Evolutionary conservation across 345 rosid species (phyloP).

Genomic region (Clarkia xantiana): DNA sequence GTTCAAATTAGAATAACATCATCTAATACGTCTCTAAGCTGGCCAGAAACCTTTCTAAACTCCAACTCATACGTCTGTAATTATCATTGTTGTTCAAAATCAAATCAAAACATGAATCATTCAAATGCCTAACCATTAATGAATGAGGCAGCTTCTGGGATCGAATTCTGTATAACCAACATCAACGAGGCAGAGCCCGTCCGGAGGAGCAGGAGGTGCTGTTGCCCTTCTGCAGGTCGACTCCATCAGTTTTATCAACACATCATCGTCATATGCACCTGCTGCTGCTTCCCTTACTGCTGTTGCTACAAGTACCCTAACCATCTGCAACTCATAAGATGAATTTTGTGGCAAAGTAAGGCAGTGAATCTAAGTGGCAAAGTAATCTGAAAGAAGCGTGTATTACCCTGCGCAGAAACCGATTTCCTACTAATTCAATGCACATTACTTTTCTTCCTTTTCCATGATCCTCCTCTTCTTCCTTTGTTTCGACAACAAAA

Average conservation of each 20-base stretch:
- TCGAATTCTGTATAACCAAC: constrained; percentile 70
- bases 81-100: too few species aligned
- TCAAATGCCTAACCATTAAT: constrained; percentile 6
- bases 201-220: constrained; percentile 89
- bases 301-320: constrained; percentile 83
- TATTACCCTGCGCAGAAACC: constrained; percentile 78
- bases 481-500: constrained; percentile 9
- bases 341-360: not conserved
- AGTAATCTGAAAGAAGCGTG: not conserved
- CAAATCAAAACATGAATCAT: too few species aligned
- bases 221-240: constrained; percentile 89
- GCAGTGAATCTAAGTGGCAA: too few species aligned
- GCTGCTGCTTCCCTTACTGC: constrained; percentile 89
- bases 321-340: constrained; percentile 37
- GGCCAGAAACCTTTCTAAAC: too few species aligned
- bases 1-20: too few species aligned
- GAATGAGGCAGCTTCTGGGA: constrained; percentile 39
- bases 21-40: too few species aligned
- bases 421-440: constrained; percentile 76
- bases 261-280: constrained; percentile 65
- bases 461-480: too few species aligned
- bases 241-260: constrained; percentile 52
- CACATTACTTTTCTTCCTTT: constrained; percentile 64
- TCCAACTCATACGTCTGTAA: too few species aligned
- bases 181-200: constrained; percentile 72